Evolutionary conservation across 805 yeast species (phyloP).

Genomic region (Ogataea chonburiensis): DNA sequence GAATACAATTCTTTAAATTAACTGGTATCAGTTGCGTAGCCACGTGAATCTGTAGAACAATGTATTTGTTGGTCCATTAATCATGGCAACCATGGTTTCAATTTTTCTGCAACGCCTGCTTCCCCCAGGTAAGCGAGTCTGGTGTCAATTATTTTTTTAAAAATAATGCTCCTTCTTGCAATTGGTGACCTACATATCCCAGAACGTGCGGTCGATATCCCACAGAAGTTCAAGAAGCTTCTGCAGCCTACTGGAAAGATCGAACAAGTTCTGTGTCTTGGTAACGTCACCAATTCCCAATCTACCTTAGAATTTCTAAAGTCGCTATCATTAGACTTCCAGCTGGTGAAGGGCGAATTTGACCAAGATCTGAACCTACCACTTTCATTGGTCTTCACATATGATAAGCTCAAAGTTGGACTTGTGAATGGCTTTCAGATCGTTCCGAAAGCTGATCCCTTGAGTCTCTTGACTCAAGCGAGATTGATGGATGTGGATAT

Average conservation of each 20-base stretch:
- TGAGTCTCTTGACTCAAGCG: constrained; percentile 77
- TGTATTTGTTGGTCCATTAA: too few relatives aligned
- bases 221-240: constrained; percentile 66
- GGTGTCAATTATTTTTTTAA: constrained; percentile 2
- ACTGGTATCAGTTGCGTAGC: too few relatives aligned
- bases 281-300: constrained; percentile 72
- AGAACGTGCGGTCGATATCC: constrained; percentile 68
- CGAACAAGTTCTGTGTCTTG: constrained; percentile 79
- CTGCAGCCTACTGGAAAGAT: constrained; percentile 78
- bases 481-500: constrained; percentile 91
- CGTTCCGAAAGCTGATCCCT: constrained; percentile 84
- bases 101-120: too few relatives aligned
- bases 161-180: constrained; percentile 65
- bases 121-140: constrained; percentile 1
- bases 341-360: constrained; percentile 78
- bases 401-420: constrained; percentile 76
- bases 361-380: constrained; percentile 61
- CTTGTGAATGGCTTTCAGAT: constrained; percentile 80
- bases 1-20: neutral
- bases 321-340: constrained; percentile 67
- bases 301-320: constrained; percentile 64
- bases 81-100: too few relatives aligned
- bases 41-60: too few relatives aligned
- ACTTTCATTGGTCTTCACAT: constrained; percentile 58
- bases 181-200: constrained; percentile 92